Evolutionary conservation across 495 filamentous ascomycete genomes (phyloP), one percentile per base, ranked within the genome.

Genomic region (Xylaria palmicola): DNA sequence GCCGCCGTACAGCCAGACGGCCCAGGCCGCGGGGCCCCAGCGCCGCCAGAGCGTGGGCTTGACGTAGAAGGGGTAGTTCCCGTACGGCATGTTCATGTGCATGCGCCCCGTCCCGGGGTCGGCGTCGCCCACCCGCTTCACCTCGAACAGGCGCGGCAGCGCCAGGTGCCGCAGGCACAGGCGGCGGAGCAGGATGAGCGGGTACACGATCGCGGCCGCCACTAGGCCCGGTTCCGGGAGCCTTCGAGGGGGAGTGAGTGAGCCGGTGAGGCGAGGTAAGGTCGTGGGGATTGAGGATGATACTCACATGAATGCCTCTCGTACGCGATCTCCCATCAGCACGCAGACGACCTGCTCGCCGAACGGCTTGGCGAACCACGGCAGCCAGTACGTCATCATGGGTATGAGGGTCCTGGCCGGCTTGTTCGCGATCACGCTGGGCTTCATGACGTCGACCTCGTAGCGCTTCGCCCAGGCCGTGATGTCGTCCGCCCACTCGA

Each of bases 401-500:
- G 76, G 78, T 1, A 82, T 82, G 0, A 87, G 83, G 17, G 74
- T 75, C 12, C 53, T 27, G 40, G 80, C 72, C 0, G 87, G 87
- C 17, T 85, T 76, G 2, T 65, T 62, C 10, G 57, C 68, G 13
- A 69, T 44, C 6, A 10, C 36, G 20, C 65, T 72, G 0, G 69
- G 69, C 55, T 64, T 72, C 86, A 90, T 88, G 43, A 63, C 72
- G 22, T 69, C 64, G 47, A 62, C 68, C 68, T 89, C 86, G 65
- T 89, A 90, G 12, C 62, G 63, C 48, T 77, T 69, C n/a, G 81
- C 79, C 87, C 87, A 90, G 15, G 68, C 76, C 3, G 66, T 71
- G 20, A 88, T 69, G 50, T 89, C 85, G n/a, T 89, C 83, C 8
- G 83, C 72, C 78, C 85, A 90, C 19, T 89, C 82, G 51, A 87